Conservation (phyloP, 805 yeast species). For the Starmerella stigmatis region DNA sequence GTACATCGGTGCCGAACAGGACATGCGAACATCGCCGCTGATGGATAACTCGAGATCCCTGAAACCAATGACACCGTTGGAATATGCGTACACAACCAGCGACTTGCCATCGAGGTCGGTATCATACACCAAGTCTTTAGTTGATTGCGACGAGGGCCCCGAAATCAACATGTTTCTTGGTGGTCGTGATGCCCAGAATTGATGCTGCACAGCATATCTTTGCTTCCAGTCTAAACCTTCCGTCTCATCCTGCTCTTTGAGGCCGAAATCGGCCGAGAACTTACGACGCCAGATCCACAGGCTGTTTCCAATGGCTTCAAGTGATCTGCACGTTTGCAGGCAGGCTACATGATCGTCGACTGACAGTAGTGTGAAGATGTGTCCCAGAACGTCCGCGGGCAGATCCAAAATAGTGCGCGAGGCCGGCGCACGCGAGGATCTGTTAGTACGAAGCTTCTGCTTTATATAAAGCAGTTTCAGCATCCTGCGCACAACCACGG, state of each 20-base stretch:
- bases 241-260: too few relatives aligned
- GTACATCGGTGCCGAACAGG: background rate
- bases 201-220: background rate
- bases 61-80: background rate
- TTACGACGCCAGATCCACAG: constrained; percentile 2
- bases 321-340: background rate
- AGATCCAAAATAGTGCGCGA: background rate
- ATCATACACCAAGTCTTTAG: background rate
- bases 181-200: background rate
- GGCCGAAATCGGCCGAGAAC: background rate
- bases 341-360: constrained; percentile 1
- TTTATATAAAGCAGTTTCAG: background rate
- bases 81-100: background rate
- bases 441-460: background rate
- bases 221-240: background rate
- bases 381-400: background rate
- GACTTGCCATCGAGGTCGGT: background rate
- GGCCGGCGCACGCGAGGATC: background rate
- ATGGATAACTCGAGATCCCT: background rate
- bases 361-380: background rate
- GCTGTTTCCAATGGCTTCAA: background rate
- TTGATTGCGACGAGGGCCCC: background rate
- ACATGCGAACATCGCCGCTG: too few relatives aligned
- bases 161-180: background rate
- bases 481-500: too few relatives aligned